Evolutionary conservation across 148 eudicot species (phyloP), one percentile per base, ranked within the genome.

Genomic region (Nyssa sinensis): DNA sequence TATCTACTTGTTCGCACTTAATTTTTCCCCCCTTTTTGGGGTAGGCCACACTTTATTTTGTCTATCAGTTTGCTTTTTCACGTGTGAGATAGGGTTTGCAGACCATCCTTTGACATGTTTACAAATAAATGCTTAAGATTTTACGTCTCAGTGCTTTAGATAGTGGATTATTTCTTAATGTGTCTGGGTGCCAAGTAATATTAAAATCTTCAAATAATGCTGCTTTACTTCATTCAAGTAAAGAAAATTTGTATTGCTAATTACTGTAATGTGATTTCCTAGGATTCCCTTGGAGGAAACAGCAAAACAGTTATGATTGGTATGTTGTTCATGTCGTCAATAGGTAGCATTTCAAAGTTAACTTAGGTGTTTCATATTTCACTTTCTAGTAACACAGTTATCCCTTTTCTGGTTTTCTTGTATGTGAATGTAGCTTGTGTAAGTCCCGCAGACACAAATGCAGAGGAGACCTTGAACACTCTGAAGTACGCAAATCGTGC

Each of bases 201-300:
- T 61, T 60, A 16, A 62, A 25, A 19, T 47, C 32, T 5, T 31
- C 23, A 30, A 28, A 12, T 33, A 24, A 4, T 72, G 66, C 21
- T 72, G 7, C 47, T 39, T 62, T 69, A 39, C 9, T 39, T 39
- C n/a, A 62, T 41, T 73, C 30, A 11, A 44, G 47, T 23, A 30
- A 59, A 71, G 30, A 17, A 44, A 34, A 58, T 64, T 67, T 69
- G 37, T 39, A 31, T 41, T 55, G 32, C 55, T 74, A 53, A 79
- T 39, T 2, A 39, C 11, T 39, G 44, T 49, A 17, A 41, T 70
- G 51, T 85, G 77, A 53, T 63, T 62, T 76, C 81, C 34, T 75
- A 96, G 99, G 99, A 96, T 84, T 96, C 99, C 1, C 85, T 96
- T 30, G 99, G 99, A 70, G 98, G 99, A 80, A 93, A 96, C 79